A percentile compares a stretch with the other conserved stretches of the same genome.
These are phyloP conservation scores for Diaporthe humulicola DNA, from an alignment of 2,329 filamentous ascomycete species.

Conservation along the genomic window DNA sequence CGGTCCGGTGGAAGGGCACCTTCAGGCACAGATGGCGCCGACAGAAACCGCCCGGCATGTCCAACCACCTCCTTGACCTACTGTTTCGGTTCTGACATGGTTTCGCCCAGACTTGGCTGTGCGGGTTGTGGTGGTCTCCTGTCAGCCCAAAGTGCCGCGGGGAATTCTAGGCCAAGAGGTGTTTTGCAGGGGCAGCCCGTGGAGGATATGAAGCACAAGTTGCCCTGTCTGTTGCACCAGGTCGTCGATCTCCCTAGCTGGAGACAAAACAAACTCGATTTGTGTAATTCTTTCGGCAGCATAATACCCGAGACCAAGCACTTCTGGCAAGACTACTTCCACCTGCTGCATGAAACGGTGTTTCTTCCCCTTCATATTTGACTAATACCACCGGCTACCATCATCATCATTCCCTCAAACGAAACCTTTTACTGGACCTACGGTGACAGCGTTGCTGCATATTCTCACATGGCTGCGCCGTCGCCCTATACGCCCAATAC, in stretches of 20 bases:
- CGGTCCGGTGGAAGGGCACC: background rate
- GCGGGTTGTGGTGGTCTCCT: conserved; percentile 15
- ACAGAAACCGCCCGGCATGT: background rate
- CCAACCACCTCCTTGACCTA: background rate
- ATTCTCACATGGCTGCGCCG: conserved; percentile 24
- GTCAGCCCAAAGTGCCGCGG: conserved; percentile 26
- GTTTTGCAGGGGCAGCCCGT: conserved; percentile 28
- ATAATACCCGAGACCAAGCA: conserved; percentile 24
- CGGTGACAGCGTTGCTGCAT: background rate
- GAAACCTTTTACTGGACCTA: background rate
- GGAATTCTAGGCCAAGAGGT: conserved; percentile 15
- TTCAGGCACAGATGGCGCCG: background rate
- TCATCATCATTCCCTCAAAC: background rate
- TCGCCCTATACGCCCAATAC: background rate
- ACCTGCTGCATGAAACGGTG: conserved; percentile 8
- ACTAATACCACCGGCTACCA: background rate
- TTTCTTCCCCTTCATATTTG: conserved; percentile 20
- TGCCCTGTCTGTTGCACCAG: conserved; percentile 27
- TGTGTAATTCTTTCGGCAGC: conserved; percentile 20
- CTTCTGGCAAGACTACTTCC: background rate
- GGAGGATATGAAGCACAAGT: conserved; percentile 22
- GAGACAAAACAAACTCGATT: conserved; percentile 25
- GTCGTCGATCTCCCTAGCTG: conserved; percentile 19
- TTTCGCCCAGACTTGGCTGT: conserved; percentile 27
- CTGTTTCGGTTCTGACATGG: conserved; percentile 17